phyloP scores from a whole-genome alignment of 139 green algal species.

The Bryopsis sp. region DNA sequence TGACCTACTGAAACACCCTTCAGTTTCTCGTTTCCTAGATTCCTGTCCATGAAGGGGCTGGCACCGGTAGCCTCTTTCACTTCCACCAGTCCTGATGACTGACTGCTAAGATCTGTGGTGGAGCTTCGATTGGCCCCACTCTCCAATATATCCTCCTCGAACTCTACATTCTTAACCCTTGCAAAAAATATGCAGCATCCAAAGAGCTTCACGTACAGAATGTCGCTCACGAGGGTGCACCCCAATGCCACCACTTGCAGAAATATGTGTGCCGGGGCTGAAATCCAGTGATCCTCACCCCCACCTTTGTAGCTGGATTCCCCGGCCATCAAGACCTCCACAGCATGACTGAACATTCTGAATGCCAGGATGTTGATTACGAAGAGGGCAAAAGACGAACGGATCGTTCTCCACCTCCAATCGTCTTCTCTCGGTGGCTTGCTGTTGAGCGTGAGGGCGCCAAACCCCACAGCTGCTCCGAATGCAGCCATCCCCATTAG shows the following conservation, averaged over 20 bases:
- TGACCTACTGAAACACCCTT: too few species aligned
- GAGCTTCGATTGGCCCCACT: too few species aligned
- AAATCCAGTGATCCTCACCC: background rate
- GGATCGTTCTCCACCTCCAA: slow-evolving; percentile 1
- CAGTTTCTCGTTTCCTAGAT: too few species aligned
- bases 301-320: background rate
- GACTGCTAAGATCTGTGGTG: too few species aligned
- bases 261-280: background rate
- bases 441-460: background rate
- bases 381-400: background rate
- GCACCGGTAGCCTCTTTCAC: too few species aligned
- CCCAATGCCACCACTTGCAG: background rate
- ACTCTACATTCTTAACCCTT: background rate
- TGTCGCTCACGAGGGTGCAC: background rate
- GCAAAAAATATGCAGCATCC: slow-evolving; percentile 5
- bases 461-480: background rate
- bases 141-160: too few species aligned
- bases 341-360: background rate
- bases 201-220: slow-evolving; percentile 2
- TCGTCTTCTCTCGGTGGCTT: background rate
- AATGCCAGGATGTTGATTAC: background rate
- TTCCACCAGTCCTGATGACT: too few species aligned
- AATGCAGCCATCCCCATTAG: background rate
- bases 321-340: background rate
- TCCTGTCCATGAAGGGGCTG: too few species aligned